Evolutionary conservation across 495 filamentous ascomycete species (phyloP).

Genomic region (Chaetomium cochliodes): DNA sequence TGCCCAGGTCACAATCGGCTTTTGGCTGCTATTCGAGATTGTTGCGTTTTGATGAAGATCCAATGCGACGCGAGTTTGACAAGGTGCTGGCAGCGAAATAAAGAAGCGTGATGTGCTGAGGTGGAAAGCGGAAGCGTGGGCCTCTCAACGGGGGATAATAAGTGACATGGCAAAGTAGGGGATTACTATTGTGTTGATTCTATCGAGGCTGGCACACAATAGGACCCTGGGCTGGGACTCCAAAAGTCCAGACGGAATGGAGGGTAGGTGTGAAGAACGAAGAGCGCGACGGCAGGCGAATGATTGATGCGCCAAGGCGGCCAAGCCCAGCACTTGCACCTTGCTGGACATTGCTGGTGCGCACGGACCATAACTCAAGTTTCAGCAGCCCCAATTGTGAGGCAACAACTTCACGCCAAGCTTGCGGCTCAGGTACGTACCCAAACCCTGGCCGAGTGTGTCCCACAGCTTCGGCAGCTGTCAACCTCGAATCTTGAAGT

Average conservation of each 20-base stretch:
- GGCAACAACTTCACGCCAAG: constrained; percentile 3
- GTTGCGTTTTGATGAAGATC: not conserved
- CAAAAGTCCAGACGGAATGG: not conserved
- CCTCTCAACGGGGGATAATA: constrained; percentile 26
- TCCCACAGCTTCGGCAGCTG: constrained; percentile 1
- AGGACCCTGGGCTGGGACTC: not conserved
- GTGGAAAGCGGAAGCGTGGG: constrained; percentile 8
- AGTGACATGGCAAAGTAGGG: constrained; percentile 22
- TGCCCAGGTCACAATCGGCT: not conserved
- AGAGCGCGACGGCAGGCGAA: not conserved
- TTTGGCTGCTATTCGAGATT: not conserved
- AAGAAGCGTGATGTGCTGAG: not conserved
- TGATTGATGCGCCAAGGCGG: constrained; percentile 10
- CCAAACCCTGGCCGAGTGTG: constrained; percentile 18
- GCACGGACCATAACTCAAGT: not conserved
- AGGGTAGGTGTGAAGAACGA: not conserved
- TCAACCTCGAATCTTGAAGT: constrained; percentile 1
- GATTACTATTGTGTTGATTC: not conserved
- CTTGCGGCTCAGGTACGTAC: constrained; percentile 9
- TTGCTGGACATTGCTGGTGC: constrained; percentile 6
- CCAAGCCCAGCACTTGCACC: constrained; percentile 19
- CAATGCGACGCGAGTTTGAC: not conserved
- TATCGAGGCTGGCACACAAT: constrained; percentile 4
- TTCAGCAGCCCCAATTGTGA: not conserved
- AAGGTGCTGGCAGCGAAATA: not conserved